These are phyloP conservation scores for Capronia coronata DNA, from an alignment of 2,329 filamentous ascomycete species.

Conservation along the genomic window DNA sequence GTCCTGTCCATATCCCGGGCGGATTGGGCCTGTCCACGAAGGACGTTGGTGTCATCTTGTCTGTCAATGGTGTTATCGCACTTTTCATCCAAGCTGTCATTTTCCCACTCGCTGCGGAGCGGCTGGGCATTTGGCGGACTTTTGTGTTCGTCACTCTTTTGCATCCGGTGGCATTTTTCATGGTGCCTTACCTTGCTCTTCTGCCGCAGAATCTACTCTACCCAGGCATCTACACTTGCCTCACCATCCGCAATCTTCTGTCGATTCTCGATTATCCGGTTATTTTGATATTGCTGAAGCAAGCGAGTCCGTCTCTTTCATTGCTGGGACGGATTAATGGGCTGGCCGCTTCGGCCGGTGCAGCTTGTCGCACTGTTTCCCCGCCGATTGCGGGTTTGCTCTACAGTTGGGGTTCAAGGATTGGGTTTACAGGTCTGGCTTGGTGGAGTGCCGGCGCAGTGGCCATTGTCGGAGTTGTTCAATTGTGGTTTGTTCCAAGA, in stretches of 20 bases:
- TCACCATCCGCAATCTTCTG: conserved; percentile 60
- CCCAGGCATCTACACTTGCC: conserved; percentile 58
- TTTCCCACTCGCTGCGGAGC: conserved; percentile 59
- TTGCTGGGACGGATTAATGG: conserved; percentile 66
- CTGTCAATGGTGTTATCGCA: conserved; percentile 64
- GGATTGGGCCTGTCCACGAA: conserved; percentile 61
- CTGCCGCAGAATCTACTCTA: conserved; percentile 51
- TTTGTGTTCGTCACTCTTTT: conserved; percentile 59
- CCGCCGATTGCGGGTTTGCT: conserved; percentile 62
- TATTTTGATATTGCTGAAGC: conserved; percentile 65
- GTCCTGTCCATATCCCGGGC: conserved; percentile 54
- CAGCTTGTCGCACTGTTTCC: conserved; percentile 61
- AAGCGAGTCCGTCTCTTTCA: conserved; percentile 57
- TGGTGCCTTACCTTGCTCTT: conserved; percentile 61
- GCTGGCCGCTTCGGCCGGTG: conserved; percentile 64
- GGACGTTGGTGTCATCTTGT: conserved; percentile 62
- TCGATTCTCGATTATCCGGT: conserved; percentile 64
- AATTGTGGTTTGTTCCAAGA: conserved; percentile 51
- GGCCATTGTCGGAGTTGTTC: conserved; percentile 50
- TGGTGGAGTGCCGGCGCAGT: conserved; percentile 56
- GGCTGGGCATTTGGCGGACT: conserved; percentile 60
- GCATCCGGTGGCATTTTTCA: conserved; percentile 61
- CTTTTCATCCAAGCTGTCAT: conserved; percentile 66
- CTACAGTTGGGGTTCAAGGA: conserved; percentile 55
- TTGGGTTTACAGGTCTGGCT: conserved; percentile 55